phyloP scores from a whole-genome alignment of 208 protist genomes.

The Trypanosoma brucei region DNA sequence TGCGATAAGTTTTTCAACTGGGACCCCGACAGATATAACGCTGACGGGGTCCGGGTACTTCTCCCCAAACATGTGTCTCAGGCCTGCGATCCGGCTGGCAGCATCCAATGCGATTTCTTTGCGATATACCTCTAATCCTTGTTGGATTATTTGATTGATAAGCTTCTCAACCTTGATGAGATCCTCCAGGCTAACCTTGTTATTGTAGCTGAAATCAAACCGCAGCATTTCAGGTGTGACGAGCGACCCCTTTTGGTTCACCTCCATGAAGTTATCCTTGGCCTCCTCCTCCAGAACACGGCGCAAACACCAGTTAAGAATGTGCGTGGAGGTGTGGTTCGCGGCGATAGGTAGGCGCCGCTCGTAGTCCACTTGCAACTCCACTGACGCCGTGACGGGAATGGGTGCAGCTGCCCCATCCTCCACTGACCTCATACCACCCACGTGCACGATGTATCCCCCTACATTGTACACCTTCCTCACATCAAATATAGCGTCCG shows the following conservation, averaged over 20 bases:
- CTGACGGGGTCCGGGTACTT: slow-evolving; percentile 98
- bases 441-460: slow-evolving; percentile 97
- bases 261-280: slow-evolving; percentile 75
- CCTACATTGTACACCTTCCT: slow-evolving; percentile 91
- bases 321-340: slow-evolving; percentile 98
- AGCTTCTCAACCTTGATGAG: slow-evolving; percentile 81
- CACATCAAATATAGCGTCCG: slow-evolving; percentile 85
- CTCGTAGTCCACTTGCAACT: slow-evolving; percentile 89
- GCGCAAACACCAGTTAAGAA: slow-evolving; percentile 96
- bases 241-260: slow-evolving; percentile 94
- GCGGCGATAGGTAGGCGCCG: slow-evolving; percentile 70
- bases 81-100: slow-evolving; percentile 69
- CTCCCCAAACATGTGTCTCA: slow-evolving; percentile 96
- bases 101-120: slow-evolving; percentile 81
- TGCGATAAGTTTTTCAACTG: slow-evolving; percentile 86
- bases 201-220: slow-evolving; percentile 96
- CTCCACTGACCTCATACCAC: slow-evolving; percentile 53
- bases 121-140: slow-evolving; percentile 78
- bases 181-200: slow-evolving; percentile 77
- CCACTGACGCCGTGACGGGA: slow-evolving; percentile 55
- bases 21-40: slow-evolving; percentile 94
- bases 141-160: slow-evolving; percentile 86
- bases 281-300: slow-evolving; percentile 85
- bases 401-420: slow-evolving; percentile 46
- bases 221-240: slow-evolving; percentile 91